Base-by-base conservation (phyloP, 176 grass and related monocot species). In the Saccharum spontaneum region DNA sequence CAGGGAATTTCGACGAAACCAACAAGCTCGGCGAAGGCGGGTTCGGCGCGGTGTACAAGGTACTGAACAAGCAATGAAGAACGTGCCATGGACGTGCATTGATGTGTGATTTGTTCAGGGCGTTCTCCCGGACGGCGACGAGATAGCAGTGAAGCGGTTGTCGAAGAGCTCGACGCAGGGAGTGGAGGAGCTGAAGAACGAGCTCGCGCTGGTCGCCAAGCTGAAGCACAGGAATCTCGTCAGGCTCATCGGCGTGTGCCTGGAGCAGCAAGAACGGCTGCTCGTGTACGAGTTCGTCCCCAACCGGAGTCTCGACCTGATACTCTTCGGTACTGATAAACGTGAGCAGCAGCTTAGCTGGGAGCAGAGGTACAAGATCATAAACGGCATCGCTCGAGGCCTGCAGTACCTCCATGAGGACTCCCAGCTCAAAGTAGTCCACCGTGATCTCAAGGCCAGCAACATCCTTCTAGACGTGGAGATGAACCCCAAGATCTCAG, bases 341-440 rank as follows among this genome's bases (percentile, higher is more conserved):
- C 48, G 15, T 50, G 15, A 48, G 45, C 45, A 24, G n/a, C 48
- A 66, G 48, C 33, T 95, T 6, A 72, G 75, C 2, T 96, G 89
- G 94, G 66, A 13, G 39, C 82, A 63, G 76, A 85, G 94, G 57
- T 69, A 70, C 88, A 76, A 63, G 31, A 85, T 89, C 48, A 93
- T 93, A 38, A 62, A 76, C 0, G 94, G 91, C 39, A 63, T 91
- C 38, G 94, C 94, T 7, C 44, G 94, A 12, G 94, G 94, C 6
- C 54, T 96, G 44, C 91, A 86, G 63, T 96, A 96, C 50, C 88
- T 96, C n/a, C 94, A 93, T 1, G 90, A 96, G 54, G 94, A 96
- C 54, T 96, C 91, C 0, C 88, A 85, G 40, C 62, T 93, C 38
- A 91, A 45, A 37, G 88, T 96, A 7, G 80, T 96, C 18, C 94